These are phyloP conservation scores for Beauveria varroae DNA, from an alignment of 2,329 filamentous ascomycete genomes.

Conservation along the genomic window DNA sequence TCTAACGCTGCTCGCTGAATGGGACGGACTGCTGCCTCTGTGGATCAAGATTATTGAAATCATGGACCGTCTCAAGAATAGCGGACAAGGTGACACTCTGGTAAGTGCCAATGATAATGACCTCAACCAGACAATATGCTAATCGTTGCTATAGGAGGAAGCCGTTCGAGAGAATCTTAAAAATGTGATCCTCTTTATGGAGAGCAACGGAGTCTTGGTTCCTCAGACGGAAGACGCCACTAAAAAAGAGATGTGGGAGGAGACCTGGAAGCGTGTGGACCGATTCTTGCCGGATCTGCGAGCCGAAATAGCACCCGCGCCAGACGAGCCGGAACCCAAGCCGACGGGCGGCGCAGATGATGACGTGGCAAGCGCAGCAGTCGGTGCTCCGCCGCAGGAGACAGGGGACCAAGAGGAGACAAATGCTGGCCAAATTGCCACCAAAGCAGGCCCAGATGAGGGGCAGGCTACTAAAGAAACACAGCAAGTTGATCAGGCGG, in stretches of 20 bases:
- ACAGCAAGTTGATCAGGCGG: background rate
- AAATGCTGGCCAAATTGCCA: background rate
- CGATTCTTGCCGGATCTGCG: slow-evolving; percentile 55
- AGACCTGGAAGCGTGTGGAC: slow-evolving; percentile 60
- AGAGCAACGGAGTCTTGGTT: slow-evolving; percentile 76
- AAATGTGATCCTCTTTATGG: slow-evolving; percentile 94
- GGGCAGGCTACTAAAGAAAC: background rate
- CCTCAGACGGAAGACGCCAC: slow-evolving; percentile 53
- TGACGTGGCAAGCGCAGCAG: background rate
- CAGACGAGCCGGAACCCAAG: slow-evolving; percentile 9
- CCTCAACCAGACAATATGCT: slow-evolving; percentile 9
- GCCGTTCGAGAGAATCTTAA: slow-evolving; percentile 93
- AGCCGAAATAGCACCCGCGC: background rate
- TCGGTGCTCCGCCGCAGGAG: background rate
- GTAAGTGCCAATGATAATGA: slow-evolving; percentile 41
- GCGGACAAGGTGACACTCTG: slow-evolving; percentile 81
- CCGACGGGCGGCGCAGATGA: background rate
- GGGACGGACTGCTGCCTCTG: slow-evolving; percentile 82
- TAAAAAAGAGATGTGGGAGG: slow-evolving; percentile 51
- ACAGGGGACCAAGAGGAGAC: background rate
- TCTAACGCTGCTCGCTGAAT: slow-evolving; percentile 73
- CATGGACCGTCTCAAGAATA: slow-evolving; percentile 94
- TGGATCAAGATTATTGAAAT: slow-evolving; percentile 91
- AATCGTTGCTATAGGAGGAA: slow-evolving; percentile 59
- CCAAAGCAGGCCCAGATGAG: background rate